Evolutionary conservation across 352 stramenopile genomes (phyloP).

Genomic region (Phytophthora pluvialis): DNA sequence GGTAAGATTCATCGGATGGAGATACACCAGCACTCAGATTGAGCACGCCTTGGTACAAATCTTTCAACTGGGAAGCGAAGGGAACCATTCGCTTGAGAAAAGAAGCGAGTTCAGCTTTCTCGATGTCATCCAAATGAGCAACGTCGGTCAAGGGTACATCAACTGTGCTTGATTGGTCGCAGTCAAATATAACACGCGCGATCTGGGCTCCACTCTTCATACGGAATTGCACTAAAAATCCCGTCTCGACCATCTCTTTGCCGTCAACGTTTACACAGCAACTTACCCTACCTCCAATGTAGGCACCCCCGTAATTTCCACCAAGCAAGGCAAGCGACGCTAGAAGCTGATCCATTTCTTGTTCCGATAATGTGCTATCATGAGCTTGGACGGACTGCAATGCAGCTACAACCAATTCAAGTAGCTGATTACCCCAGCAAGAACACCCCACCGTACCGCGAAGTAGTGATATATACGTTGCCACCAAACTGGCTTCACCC

Average conservation of each 20-base stretch:
- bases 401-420: conserved; percentile 33
- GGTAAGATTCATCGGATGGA: conserved; percentile 27
- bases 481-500: conserved; percentile 46
- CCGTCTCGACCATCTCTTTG: conserved; percentile 76
- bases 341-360: conserved; percentile 30
- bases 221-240: conserved; percentile 63
- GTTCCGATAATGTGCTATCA: background rate
- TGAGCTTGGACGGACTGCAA: conserved; percentile 15
- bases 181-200: conserved; percentile 74
- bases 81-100: conserved; percentile 52
- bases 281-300: conserved; percentile 63
- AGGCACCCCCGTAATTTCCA: conserved; percentile 55
- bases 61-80: conserved; percentile 33
- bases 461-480: conserved; percentile 60
- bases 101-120: conserved; percentile 44
- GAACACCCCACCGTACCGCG: conserved; percentile 33
- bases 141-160: conserved; percentile 64
- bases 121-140: conserved; percentile 47
- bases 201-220: conserved; percentile 48
- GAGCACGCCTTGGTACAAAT: conserved; percentile 40
- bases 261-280: conserved; percentile 79
- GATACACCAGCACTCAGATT: conserved; percentile 19
- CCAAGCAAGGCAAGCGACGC: conserved; percentile 63
- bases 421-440: conserved; percentile 42
- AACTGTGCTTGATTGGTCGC: conserved; percentile 55